Base-by-base conservation (phyloP, 148 eudicot species). In the Camellia granthamiana region DNA sequence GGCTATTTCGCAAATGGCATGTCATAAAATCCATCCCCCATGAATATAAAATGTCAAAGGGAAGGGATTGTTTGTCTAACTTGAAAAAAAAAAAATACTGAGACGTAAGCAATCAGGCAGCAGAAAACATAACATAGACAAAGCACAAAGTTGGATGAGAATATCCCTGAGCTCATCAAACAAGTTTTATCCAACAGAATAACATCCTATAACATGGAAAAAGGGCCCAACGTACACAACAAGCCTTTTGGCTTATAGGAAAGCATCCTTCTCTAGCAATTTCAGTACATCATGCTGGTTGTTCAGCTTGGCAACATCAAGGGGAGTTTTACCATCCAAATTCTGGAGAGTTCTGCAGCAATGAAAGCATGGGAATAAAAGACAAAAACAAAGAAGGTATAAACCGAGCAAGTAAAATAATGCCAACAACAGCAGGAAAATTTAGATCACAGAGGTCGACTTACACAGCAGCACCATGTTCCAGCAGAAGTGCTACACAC, bases 391-490 rank as follows among this genome's bases (percentile, higher is more conserved):
- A 79, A 23, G 46, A 76, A 61, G 12, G 64, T 15, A 64, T 42
- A 38, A 7, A 75, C 56, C 10, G 47, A 19, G 47, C 15, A 59
- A 21, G 30, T 62, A 38, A 77, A 65, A 42, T 30, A 18, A 72
- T 19, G 70, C 13, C 6, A 1, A 63, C 52, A 21, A 82, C 10
- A 62, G 61, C 11, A 55, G 68, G 15, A 43, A 8, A 58, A 41
- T 30, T 42, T 72, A 55, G 47, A 83, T 16, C 44, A 61, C 54
- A 72, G 14, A 82, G 41, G 59, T 69, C 44, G 69, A 82, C 97
- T 91, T 91, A 96, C 99, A 94, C 99, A 74, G 99, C 97, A 72
- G 98, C 99, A 7, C 98, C 99, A 69, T 92, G 92, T 65, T 96
- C 90, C 23, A 96, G 84, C 55, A 96, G 92, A 77, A 96, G 97